Conservation (phyloP, 2,329 filamentous ascomycete species). For the Ophiosphaerella korrae region DNA sequence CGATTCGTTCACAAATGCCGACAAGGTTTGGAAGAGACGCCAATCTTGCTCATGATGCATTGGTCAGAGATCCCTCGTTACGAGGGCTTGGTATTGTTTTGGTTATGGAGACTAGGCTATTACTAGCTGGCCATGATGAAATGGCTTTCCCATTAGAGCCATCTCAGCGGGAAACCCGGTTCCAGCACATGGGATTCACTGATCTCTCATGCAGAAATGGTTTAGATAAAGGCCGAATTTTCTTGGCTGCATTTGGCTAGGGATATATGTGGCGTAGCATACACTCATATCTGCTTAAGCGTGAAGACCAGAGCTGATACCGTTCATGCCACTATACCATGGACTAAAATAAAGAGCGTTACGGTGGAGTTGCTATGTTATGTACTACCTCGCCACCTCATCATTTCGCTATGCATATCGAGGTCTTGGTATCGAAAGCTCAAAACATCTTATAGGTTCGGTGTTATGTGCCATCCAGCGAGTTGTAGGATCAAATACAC, state of each 20-base stretch:
- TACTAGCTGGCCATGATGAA: constrained; percentile 40
- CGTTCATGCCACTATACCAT: neutral
- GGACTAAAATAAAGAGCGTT: neutral
- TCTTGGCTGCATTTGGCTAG: constrained; percentile 22
- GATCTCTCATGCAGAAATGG: constrained; percentile 23
- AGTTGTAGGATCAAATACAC: neutral
- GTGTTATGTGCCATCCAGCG: neutral
- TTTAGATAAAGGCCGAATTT: constrained; percentile 22
- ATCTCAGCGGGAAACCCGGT: constrained; percentile 22
- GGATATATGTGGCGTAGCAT: constrained; percentile 26
- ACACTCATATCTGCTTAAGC: constrained; percentile 18
- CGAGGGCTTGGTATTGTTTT: constrained; percentile 26
- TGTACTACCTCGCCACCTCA: constrained; percentile 8
- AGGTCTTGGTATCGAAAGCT: too few relatives aligned
- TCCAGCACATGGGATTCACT: constrained; percentile 22
- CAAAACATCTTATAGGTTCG: too few relatives aligned
- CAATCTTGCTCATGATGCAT: constrained; percentile 30
- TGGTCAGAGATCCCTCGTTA: constrained; percentile 27
- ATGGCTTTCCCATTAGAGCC: constrained; percentile 29
- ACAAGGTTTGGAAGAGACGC: constrained; percentile 25
- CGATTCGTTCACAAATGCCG: constrained; percentile 30
- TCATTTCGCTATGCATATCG: neutral
- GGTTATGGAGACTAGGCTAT: constrained; percentile 26
- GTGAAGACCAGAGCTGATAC: constrained; percentile 19
- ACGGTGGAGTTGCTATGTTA: constrained; percentile 22